Percentiles rank a stretch among this genome's conserved stretches.
phyloP scores from a whole-genome alignment of 805 yeast genomes.

The Millerozyma miso region DNA sequence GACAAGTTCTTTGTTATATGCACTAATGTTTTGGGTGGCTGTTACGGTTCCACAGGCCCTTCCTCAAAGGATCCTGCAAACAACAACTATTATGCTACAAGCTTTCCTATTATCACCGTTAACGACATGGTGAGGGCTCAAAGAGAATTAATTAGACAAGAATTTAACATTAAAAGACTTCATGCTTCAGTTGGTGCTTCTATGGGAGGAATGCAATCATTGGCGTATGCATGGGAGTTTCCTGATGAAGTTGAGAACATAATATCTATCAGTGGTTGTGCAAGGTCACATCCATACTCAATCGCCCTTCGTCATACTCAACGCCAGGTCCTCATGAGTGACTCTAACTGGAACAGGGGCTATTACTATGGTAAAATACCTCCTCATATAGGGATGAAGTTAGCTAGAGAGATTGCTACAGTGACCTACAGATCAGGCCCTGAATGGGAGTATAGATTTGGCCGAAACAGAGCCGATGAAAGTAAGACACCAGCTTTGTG shows the following conservation, averaged over 20 bases:
- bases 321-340: constrained; percentile 90
- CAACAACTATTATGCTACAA: constrained; percentile 67
- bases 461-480: constrained; percentile 82
- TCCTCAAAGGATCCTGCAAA: constrained; percentile 72
- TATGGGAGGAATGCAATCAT: constrained; percentile 98
- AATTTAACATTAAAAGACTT: constrained; percentile 58
- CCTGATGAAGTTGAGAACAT: constrained; percentile 71
- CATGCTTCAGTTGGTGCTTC: constrained; percentile 86
- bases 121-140: constrained; percentile 93
- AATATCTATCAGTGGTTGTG: constrained; percentile 86
- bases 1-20: constrained; percentile 77
- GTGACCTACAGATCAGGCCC: constrained; percentile 94
- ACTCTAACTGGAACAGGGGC: constrained; percentile 92
- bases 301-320: constrained; percentile 93
- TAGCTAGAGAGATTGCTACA: constrained; percentile 91
- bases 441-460: constrained; percentile 93
- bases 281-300: constrained; percentile 89
- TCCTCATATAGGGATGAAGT: constrained; percentile 93
- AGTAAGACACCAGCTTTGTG: constrained; percentile 78
- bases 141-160: constrained; percentile 57
- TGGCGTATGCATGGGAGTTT: constrained; percentile 82
- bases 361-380: constrained; percentile 75
- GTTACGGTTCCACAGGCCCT: constrained; percentile 95
- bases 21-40: constrained; percentile 90
- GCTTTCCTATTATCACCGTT: constrained; percentile 81